These are phyloP conservation scores for Neohortaea acidophila DNA, from an alignment of 495 filamentous ascomycete species.

Conservation along the genomic window DNA sequence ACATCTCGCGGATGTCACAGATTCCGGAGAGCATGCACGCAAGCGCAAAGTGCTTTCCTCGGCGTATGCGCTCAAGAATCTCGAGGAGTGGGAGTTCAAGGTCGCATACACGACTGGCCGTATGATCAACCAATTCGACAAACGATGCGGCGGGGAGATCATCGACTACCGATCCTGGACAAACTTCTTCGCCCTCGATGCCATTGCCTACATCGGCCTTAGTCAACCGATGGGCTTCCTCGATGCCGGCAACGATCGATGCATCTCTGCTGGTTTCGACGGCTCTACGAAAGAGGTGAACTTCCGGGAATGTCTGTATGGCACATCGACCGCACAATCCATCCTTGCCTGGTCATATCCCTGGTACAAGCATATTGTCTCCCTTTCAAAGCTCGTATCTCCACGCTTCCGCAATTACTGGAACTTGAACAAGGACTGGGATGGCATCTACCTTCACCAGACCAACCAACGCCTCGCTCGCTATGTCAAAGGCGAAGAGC, in stretches of 20 bases:
- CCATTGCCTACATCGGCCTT: conserved; percentile 26
- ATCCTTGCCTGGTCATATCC: conserved; percentile 34
- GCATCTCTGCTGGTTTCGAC: conserved; percentile 28
- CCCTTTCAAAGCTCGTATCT: conserved; percentile 1
- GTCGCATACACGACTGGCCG: conserved; percentile 37
- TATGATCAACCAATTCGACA: conserved; percentile 17
- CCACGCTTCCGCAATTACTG: conserved; percentile 5
- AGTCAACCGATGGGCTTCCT: conserved; percentile 38
- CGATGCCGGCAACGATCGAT: conserved; percentile 32
- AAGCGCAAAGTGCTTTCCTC: conserved; percentile 38
- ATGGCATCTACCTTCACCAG: conserved; percentile 22
- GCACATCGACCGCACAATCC: conserved; percentile 31
- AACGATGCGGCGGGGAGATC: conserved; percentile 17
- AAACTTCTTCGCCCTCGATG: conserved; percentile 34
- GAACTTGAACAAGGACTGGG: conserved; percentile 21
- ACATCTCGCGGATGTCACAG: conserved; percentile 35
- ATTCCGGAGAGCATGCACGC: conserved; percentile 32
- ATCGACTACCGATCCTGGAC: conserved; percentile 35
- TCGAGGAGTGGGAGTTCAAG: conserved; percentile 41
- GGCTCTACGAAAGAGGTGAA: conserved; percentile 29
- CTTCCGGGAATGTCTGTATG: conserved; percentile 34
- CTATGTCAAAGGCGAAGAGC: conserved; percentile 37
- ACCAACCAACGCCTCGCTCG: conserved; percentile 7
- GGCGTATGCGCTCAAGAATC: conserved; percentile 40
- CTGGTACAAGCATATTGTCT: conserved; percentile 26